Conservation (phyloP, 768 basidiomycete genomes). For the Amanita rimosa region DNA sequence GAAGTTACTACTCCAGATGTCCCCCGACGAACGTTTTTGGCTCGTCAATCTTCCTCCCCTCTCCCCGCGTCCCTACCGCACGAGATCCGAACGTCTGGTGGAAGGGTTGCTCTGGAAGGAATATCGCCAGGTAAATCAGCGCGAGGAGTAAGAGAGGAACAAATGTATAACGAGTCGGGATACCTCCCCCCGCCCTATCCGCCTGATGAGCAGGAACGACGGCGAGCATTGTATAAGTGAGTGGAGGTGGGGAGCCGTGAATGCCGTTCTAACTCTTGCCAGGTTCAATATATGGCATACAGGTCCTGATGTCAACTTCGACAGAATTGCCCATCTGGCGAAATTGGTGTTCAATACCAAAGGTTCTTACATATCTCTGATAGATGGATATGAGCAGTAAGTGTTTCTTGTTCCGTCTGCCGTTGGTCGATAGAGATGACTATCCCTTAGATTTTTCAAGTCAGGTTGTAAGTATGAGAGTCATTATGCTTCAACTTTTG, state of each 20-base stretch:
- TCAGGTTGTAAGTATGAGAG: slow-evolving; percentile 53
- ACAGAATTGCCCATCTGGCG: slow-evolving; percentile 85
- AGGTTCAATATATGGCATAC: slow-evolving; percentile 90
- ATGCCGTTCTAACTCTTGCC: background rate
- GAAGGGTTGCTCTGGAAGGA: slow-evolving; percentile 18
- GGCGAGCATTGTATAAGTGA: slow-evolving; percentile 79
- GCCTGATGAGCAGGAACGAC: slow-evolving; percentile 71
- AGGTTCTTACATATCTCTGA: slow-evolving; percentile 69
- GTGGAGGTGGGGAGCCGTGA: slow-evolving; percentile 12
- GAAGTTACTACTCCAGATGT: slow-evolving; percentile 28
- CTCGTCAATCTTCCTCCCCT: slow-evolving; percentile 56
- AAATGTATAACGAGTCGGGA: slow-evolving; percentile 49
- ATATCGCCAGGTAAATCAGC: slow-evolving; percentile 21
- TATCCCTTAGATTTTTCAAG: slow-evolving; percentile 66
- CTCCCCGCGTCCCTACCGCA: slow-evolving; percentile 32
- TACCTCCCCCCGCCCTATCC: slow-evolving; percentile 78
- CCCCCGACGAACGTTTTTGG: slow-evolving; percentile 41
- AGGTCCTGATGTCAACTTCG: slow-evolving; percentile 80
- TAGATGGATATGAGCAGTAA: slow-evolving; percentile 81
- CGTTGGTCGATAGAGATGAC: background rate
- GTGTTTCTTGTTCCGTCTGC: slow-evolving; percentile 15
- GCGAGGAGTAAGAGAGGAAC: slow-evolving; percentile 55
- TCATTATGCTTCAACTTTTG: background rate
- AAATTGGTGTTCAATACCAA: slow-evolving; percentile 90
- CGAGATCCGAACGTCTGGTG: slow-evolving; percentile 22